These are phyloP conservation scores for Neodidymelliopsis sp. DNA, from an alignment of 2,329 filamentous ascomycete species.

Conservation along the genomic window DNA sequence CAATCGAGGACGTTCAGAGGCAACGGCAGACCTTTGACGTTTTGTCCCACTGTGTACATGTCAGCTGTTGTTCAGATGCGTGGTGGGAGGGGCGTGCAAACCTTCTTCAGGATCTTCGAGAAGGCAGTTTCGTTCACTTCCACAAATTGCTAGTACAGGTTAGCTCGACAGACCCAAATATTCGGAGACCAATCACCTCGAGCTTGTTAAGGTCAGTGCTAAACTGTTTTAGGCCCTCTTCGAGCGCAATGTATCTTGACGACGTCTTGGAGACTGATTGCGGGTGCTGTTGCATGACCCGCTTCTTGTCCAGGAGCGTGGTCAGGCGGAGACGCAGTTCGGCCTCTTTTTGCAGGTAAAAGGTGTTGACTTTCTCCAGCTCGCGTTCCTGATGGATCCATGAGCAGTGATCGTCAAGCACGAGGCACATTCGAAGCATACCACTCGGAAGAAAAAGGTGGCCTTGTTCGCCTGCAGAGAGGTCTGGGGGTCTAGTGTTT, in stretches of 20 bases:
- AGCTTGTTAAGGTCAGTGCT: conserved; percentile 96
- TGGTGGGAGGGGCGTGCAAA: conserved; percentile 42
- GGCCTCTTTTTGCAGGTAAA: conserved; percentile 97
- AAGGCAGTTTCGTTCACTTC: conserved; percentile 98
- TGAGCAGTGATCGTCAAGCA: conserved; percentile 1
- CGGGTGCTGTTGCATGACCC: conserved; percentile 80
- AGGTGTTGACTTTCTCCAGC: conserved; percentile 97
- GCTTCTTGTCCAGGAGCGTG: conserved; percentile 94
- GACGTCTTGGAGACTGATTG: conserved; percentile 84
- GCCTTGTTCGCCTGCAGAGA: conserved; percentile 96
- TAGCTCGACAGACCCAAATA: conserved; percentile 28
- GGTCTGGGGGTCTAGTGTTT: conserved; percentile 76
- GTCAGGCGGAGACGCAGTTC: conserved; percentile 87
- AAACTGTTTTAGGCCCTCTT: conserved; percentile 97
- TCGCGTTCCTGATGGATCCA: conserved; percentile 77
- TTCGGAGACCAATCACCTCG: conserved; percentile 58
- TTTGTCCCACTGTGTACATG: conserved; percentile 85
- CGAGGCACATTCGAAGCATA: conserved; percentile 55
- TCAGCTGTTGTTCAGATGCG: conserved; percentile 40
- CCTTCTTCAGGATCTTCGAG: conserved; percentile 98
- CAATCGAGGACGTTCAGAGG: conserved; percentile 20
- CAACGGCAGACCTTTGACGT: conserved; percentile 77
- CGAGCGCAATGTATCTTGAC: conserved; percentile 90
- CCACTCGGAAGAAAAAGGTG: conserved; percentile 97
- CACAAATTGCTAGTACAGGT: conserved; percentile 79